These are phyloP conservation scores for Phytophthora idaei DNA, from an alignment of 352 stramenopile species.

Conservation along the genomic window DNA sequence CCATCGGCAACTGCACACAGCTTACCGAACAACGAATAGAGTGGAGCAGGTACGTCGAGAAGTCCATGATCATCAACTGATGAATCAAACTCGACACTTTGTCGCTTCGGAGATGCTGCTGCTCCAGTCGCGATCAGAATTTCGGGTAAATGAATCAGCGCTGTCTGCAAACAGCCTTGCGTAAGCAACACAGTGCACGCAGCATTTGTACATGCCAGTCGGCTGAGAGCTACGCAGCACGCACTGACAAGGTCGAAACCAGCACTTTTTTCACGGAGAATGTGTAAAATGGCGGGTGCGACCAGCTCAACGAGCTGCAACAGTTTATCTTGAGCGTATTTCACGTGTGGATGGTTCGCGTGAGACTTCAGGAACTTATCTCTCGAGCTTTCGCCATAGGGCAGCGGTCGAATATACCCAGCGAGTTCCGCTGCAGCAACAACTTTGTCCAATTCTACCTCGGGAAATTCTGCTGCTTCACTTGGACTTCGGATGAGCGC, in stretches of 20 bases:
- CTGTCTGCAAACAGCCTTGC: slow-evolving; percentile 61
- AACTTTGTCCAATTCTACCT: slow-evolving; percentile 46
- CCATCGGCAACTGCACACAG: slow-evolving; percentile 70
- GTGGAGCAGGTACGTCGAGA: slow-evolving; percentile 56
- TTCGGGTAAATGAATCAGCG: slow-evolving; percentile 61
- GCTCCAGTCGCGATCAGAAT: slow-evolving; percentile 33
- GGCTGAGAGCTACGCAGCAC: slow-evolving; percentile 67
- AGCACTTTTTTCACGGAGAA: slow-evolving; percentile 57
- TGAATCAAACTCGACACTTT: slow-evolving; percentile 37
- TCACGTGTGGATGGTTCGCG: slow-evolving; percentile 32
- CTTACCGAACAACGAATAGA: slow-evolving; percentile 71
- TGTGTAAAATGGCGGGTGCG: slow-evolving; percentile 59
- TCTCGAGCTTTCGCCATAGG: slow-evolving; percentile 53
- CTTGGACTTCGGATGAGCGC: slow-evolving; percentile 51
- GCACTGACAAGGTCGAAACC: slow-evolving; percentile 41
- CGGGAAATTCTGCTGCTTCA: slow-evolving; percentile 53
- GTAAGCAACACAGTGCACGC: slow-evolving; percentile 50
- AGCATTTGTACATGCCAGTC: slow-evolving; percentile 63
- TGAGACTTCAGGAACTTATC: slow-evolving; percentile 47
- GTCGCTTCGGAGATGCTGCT: slow-evolving; percentile 13
- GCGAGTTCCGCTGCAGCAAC: slow-evolving; percentile 62
- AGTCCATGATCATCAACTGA: slow-evolving; percentile 50
- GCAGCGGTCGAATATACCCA: slow-evolving; percentile 66
- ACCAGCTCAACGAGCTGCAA: slow-evolving; percentile 52
- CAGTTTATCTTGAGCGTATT: slow-evolving; percentile 53